Percentiles rank a stretch among this genome's conserved stretches.
Evolutionary conservation across 2,329 filamentous ascomycete species (phyloP).

Genomic region (Xylariaceae sp.): DNA sequence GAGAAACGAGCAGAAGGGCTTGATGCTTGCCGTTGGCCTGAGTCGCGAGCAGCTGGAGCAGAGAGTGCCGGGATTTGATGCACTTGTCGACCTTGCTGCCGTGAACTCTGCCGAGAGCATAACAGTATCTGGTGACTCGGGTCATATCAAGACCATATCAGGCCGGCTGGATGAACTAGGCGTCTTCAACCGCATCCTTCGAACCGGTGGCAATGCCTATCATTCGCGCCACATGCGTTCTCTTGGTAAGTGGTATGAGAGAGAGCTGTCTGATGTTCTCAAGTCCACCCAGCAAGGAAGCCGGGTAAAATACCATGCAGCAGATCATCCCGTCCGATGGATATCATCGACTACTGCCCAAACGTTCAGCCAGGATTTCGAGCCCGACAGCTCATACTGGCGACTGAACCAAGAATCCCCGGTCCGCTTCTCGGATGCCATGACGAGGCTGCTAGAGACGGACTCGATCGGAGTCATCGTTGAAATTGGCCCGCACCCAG

Average conservation of each 20-base stretch:
- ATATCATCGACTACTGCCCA: slow-evolving; percentile 5
- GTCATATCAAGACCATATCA: not conserved
- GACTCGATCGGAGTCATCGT: slow-evolving; percentile 2
- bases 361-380: too few species aligned
- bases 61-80: not conserved
- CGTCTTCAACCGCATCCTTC: not conserved
- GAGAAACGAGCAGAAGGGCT: not conserved
- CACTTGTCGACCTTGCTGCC: not conserved
- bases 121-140: not conserved
- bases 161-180: not conserved
- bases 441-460: not conserved
- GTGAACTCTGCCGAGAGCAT: not conserved
- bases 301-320: too few species aligned
- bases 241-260: too few species aligned
- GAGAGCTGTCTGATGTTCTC: too few species aligned
- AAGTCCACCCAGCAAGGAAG: too few species aligned
- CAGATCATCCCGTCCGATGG: slow-evolving; percentile 5
- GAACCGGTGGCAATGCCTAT: not conserved
- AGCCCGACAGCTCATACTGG: too few species aligned
- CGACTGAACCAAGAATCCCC: slow-evolving; percentile 9
- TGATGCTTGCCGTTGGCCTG: not conserved
- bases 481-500: slow-evolving; percentile 9
- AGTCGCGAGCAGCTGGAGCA: not conserved
- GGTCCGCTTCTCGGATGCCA: slow-evolving; percentile 7
- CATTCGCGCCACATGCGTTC: not conserved